Evolutionary conservation across 78 protist genomes (phyloP).

Genomic region (Creolimax fragrantissima): DNA sequence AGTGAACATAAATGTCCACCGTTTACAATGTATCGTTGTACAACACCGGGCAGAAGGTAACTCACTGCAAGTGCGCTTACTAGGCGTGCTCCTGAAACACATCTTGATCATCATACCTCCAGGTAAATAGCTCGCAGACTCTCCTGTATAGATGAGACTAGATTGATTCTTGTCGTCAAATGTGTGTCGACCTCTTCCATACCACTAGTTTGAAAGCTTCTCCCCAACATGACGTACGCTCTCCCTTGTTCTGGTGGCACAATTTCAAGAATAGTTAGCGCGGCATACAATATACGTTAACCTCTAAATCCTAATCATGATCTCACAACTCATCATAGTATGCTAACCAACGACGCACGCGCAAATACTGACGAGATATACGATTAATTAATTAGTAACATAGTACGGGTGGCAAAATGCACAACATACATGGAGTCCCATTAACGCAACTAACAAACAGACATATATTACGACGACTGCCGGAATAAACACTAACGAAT

Average conservation of each 20-base stretch:
- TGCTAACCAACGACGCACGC: no score
- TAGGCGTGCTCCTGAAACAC: no score
- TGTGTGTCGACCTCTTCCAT: background rate
- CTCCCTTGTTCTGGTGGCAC: background rate
- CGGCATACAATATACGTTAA: background rate
- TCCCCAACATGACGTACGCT: background rate
- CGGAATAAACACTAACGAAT: background rate
- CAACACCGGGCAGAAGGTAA: background rate
- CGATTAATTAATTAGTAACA: background rate
- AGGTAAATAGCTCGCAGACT: background rate
- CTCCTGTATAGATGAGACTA: background rate
- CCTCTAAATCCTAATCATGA: background rate
- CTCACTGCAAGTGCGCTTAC: background rate
- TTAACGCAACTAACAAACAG: background rate
- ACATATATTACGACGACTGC: background rate
- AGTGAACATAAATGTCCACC: background rate
- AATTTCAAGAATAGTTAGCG: background rate
- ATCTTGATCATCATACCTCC: no score
- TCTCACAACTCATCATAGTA: background rate
- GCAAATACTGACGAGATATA: no score
- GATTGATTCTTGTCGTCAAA: background rate
- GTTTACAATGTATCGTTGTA: background rate
- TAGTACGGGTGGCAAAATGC: no score
- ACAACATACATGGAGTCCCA: background rate
- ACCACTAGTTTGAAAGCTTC: background rate